Evolutionary conservation across 805 yeast genomes (phyloP).

Genomic region (Middelhovenomyces tepae): DNA sequence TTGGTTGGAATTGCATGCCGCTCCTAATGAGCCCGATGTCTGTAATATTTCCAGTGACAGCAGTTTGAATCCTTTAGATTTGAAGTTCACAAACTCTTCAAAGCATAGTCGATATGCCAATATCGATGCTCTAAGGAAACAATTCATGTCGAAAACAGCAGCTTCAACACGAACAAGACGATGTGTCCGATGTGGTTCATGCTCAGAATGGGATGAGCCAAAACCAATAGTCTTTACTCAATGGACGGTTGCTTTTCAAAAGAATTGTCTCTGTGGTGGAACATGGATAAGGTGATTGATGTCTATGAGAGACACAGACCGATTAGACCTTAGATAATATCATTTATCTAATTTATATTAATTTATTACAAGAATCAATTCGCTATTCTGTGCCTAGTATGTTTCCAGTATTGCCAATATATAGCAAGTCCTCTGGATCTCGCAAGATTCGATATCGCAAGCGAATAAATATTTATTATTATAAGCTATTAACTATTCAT

Average conservation of each 20-base stretch:
- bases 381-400: no score
- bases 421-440: no score
- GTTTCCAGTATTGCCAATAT: no score
- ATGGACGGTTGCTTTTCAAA: conserved; percentile 60
- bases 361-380: no score
- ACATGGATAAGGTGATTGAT: no score
- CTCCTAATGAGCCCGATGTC: conserved; percentile 18
- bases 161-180: conserved; percentile 32
- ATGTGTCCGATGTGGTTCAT: conserved; percentile 49
- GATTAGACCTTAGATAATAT: no score
- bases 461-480: no score
- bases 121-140: conserved; percentile 31
- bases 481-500: no score
- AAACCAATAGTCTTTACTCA: conserved; percentile 23
- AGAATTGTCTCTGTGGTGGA: conserved; percentile 73
- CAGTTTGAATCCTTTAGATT: conserved; percentile 10
- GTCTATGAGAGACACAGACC: no score
- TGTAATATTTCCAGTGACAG: conserved; percentile 13
- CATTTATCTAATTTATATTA: no score
- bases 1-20: conserved; percentile 46
- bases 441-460: no score
- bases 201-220: conserved; percentile 33
- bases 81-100: conserved; percentile 2
- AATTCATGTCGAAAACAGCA: conserved; percentile 26
- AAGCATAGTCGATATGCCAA: conserved; percentile 5